These are phyloP conservation scores for Massarina eburnea DNA, from an alignment of 2,329 filamentous ascomycete species.

Conservation along the genomic window DNA sequence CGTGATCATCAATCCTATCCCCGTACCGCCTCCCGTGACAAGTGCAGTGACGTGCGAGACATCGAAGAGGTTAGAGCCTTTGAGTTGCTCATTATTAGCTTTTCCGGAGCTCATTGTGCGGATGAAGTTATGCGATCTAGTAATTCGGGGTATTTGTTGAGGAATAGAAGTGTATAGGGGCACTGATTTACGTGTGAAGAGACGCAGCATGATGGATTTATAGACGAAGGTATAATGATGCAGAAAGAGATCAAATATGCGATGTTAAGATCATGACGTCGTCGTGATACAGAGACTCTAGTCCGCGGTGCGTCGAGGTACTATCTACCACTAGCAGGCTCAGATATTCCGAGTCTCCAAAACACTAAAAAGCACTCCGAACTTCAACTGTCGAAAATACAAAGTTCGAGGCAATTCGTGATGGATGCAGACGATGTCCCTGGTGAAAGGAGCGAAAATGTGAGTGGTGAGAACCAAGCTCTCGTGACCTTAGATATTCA, in stretches of 20 bases:
- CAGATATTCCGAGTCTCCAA: too few species aligned
- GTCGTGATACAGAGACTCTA: conserved; percentile 1
- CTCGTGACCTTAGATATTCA: too few species aligned
- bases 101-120: conserved; percentile 39
- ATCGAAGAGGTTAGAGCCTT: conserved; percentile 48
- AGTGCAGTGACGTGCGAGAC: conserved; percentile 49
- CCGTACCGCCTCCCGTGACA: conserved; percentile 50
- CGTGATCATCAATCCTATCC: conserved; percentile 64
- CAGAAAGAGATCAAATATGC: conserved; percentile 13
- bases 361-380: too few species aligned
- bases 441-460: too few species aligned
- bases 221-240: conserved; percentile 10
- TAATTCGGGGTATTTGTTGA: conserved; percentile 14
- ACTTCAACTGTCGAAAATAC: too few species aligned
- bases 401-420: too few species aligned
- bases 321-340: too few species aligned
- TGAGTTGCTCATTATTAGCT: conserved; percentile 44
- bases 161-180: conserved; percentile 8
- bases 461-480: too few species aligned
- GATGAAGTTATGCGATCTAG: conserved; percentile 17
- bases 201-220: conserved; percentile 31
- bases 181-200: conserved; percentile 19
- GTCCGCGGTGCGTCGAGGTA: too few species aligned
- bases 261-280: conserved; percentile 35
- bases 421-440: too few species aligned